Conservation (phyloP, 139 green algal genomes). For the Closterium sp. region DNA sequence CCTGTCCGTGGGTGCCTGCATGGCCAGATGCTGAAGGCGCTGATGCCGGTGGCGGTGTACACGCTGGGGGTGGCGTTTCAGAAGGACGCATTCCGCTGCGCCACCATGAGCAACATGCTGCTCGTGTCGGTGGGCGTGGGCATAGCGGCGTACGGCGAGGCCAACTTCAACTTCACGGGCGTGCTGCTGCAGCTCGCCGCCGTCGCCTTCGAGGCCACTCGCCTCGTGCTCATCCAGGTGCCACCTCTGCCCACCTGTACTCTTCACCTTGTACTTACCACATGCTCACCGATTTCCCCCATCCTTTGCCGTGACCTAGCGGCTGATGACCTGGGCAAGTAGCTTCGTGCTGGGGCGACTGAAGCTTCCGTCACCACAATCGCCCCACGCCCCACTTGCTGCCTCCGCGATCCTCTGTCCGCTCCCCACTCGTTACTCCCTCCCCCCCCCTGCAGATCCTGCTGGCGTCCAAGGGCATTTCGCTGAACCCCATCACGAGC, state of each 20-base stretch:
- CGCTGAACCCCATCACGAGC: slow-evolving; percentile 82
- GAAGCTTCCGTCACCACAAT: too few species aligned
- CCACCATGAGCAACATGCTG: slow-evolving; percentile 76
- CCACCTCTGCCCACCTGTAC: background rate
- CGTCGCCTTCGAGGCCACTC: slow-evolving; percentile 73
- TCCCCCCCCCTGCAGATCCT: slow-evolving; percentile 71
- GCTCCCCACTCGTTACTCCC: too few species aligned
- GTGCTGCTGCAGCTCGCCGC: slow-evolving; percentile 85
- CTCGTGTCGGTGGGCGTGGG: slow-evolving; percentile 85
- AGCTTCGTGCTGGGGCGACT: too few species aligned
- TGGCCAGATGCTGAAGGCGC: slow-evolving; percentile 91
- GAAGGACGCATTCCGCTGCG: slow-evolving; percentile 67
- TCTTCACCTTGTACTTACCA: too few species aligned
- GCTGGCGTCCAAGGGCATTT: slow-evolving; percentile 77
- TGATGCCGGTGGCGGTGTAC: slow-evolving; percentile 84
- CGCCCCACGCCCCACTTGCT: too few species aligned
- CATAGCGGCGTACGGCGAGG: slow-evolving; percentile 61
- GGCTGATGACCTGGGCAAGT: too few species aligned
- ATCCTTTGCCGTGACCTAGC: too few species aligned
- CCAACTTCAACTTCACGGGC: slow-evolving; percentile 84
- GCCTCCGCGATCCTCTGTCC: too few species aligned
- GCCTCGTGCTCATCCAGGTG: slow-evolving; percentile 54
- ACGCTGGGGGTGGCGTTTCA: slow-evolving; percentile 67
- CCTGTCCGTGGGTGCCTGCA: too few species aligned
- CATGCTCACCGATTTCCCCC: too few species aligned